These are phyloP conservation scores for Populus deltoides DNA, from an alignment of 345 rosid species.

Conservation along the genomic window DNA sequence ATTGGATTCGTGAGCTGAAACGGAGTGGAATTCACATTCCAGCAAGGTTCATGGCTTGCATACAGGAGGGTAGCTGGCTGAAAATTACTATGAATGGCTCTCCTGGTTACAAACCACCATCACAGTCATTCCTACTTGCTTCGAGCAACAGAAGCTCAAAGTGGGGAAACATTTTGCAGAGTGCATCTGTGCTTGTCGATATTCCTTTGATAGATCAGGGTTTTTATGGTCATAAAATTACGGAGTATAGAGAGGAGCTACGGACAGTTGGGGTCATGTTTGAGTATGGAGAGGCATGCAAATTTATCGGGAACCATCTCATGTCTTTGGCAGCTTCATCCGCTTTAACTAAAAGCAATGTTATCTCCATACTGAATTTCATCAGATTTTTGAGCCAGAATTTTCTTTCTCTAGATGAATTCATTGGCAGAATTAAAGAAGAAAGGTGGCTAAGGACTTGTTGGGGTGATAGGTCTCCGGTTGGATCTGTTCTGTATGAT, in stretches of 20 bases:
- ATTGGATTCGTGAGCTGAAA: slow-evolving; percentile 43
- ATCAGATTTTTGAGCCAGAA: slow-evolving; percentile 45
- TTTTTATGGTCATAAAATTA: slow-evolving; percentile 49
- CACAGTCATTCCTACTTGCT: slow-evolving; percentile 51
- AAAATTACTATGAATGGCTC: slow-evolving; percentile 44
- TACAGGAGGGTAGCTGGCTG: slow-evolving; percentile 62
- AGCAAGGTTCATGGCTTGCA: slow-evolving; percentile 40
- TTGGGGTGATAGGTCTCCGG: slow-evolving; percentile 44
- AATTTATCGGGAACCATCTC: slow-evolving; percentile 49
- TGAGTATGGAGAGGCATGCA: slow-evolving; percentile 54
- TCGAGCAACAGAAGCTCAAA: slow-evolving; percentile 17
- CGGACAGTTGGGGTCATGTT: slow-evolving; percentile 57
- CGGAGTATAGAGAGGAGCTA: slow-evolving; percentile 39
- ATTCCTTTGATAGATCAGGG: slow-evolving; percentile 61
- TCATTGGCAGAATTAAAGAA: slow-evolving; percentile 38
- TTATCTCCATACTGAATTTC: slow-evolving; percentile 50
- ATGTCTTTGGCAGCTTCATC: slow-evolving; percentile 47
- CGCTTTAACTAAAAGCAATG: slow-evolving; percentile 32
- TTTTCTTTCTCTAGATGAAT: slow-evolving; percentile 36
- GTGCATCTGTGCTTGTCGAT: slow-evolving; percentile 49
- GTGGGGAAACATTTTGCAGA: slow-evolving; percentile 61
- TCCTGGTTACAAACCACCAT: slow-evolving; percentile 49
- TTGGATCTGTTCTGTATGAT: slow-evolving; percentile 49
- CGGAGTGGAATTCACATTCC: slow-evolving; percentile 21
- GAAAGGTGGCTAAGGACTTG: slow-evolving; percentile 51